Base-by-base conservation (phyloP, 108 stramenopile species). In the Cylindrotheca fusiformis region DNA sequence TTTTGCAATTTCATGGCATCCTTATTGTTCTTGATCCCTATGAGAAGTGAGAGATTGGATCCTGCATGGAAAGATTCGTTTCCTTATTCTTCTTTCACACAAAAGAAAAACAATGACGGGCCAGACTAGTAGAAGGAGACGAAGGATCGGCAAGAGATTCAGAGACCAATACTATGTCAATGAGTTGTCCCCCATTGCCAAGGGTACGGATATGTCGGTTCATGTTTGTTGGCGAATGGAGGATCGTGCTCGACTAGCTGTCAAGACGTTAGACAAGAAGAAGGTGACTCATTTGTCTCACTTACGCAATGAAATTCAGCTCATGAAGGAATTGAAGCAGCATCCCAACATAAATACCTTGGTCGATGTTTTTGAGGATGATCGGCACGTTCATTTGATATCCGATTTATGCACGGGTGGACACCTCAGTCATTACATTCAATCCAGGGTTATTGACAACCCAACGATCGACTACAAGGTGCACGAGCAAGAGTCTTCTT, bases 401-500 rank as follows among this genome's bases (percentile, higher is more conserved):
- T 93, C 93, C 19, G 95, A 96, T 70, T 51, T 95, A 18, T 98
- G 97, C 72, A 95, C 91, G 20, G 98, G 98, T 23, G 97, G 97
- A 22, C 97, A 98, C 64, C 65, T 93, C 36, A 91, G 90, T 68
- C 87, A 90, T 80, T 76, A 91, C 0, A 92, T 94, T 54, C 90
- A 93, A 69, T 88, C 83, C 44, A 41, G 10, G 10, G 36, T 41
- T 41, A 10, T 41, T 6, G 36, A 41, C 36, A 41, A 41, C 14
- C 36, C 36, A 6, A 10, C 36, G 36, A 6, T 14, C 36, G 36
- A 41, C 14, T 41, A 41, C 36, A 95, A 95, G 67, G 94, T 94
- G 6, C 83, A 92, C 60, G 98, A 98, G 62, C 75, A 81, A 44
- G 96, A 97, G 64, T 96, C 96, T 2, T 96, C 95, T 29, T 60